These are phyloP conservation scores for Spirogloea muscicola DNA, from an alignment of 139 green algal genomes.

Conservation along the genomic window DNA sequence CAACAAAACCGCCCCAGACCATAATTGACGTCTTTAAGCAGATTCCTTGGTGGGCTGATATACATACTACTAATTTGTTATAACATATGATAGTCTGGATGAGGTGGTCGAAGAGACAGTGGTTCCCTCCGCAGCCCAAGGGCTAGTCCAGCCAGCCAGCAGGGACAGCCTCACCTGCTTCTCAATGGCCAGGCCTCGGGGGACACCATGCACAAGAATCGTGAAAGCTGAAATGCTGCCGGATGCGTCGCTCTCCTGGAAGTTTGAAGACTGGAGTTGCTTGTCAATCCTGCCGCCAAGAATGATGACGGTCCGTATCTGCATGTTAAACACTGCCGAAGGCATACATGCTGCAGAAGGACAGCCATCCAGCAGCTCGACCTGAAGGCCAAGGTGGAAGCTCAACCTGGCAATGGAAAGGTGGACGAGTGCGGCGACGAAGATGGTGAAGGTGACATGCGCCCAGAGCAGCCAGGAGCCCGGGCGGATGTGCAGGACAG, in stretches of 20 bases:
- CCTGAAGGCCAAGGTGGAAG: no score
- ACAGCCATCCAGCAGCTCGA: no score
- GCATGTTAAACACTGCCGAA: no score
- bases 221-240: constrained; percentile 29
- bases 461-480: constrained; percentile 19
- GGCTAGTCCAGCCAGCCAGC: neutral
- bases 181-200: constrained; percentile 6
- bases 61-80: neutral
- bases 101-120: neutral
- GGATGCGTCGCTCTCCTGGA: constrained; percentile 4
- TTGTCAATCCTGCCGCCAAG: constrained; percentile 7
- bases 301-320: no score
- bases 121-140: neutral
- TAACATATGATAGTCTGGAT: neutral
- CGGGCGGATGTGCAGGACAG: constrained; percentile 10
- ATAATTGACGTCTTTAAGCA: neutral
- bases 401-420: constrained; percentile 1
- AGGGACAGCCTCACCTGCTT: constrained; percentile 13
- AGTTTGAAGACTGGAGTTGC: neutral
- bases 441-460: constrained; percentile 25
- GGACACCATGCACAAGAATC: constrained; percentile 17
- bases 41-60: neutral
- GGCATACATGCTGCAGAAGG: no score
- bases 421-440: constrained; percentile 11
- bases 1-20: neutral